Evolutionary conservation across 2,329 filamentous ascomycete species (phyloP).

Genomic region (Periconia macrospinosa): DNA sequence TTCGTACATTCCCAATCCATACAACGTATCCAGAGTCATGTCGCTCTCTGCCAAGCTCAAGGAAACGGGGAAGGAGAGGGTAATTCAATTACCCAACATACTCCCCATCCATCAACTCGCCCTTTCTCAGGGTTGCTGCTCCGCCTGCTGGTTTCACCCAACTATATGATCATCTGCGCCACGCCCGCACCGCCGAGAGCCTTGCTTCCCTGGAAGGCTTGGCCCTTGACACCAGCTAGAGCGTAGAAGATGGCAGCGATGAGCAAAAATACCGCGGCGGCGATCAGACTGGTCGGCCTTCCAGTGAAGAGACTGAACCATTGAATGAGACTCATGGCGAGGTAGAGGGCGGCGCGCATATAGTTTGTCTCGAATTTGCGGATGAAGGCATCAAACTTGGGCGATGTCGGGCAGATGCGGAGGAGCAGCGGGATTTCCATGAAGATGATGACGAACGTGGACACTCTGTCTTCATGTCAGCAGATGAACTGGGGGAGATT

Average conservation of each 20-base stretch:
- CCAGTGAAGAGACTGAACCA: constrained; percentile 73
- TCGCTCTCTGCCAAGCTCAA: no score
- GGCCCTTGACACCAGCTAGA: constrained; percentile 76
- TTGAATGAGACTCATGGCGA: constrained; percentile 76
- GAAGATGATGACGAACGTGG: constrained; percentile 54
- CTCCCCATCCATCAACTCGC: no score
- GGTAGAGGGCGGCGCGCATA: constrained; percentile 89
- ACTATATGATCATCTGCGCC: constrained; percentile 89
- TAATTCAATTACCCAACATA: no score
- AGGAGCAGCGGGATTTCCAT: constrained; percentile 86
- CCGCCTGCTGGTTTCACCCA: neutral
- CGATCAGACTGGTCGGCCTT: constrained; percentile 72
- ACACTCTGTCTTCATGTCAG: constrained; percentile 40
- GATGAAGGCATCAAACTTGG: constrained; percentile 84
- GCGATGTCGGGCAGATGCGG: constrained; percentile 94
- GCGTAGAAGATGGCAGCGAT: constrained; percentile 80
- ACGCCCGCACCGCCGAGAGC: constrained; percentile 91
- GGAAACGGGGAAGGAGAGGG: no score
- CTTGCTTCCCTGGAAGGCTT: constrained; percentile 90
- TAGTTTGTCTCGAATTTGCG: constrained; percentile 94
- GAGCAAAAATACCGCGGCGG: constrained; percentile 78
- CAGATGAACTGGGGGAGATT: constrained; percentile 1
- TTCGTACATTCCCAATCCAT: neutral
- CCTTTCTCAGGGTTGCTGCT: no score
- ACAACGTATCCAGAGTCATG: no score